Percentiles rank a stretch among this genome's conserved stretches.
phyloP scores from a whole-genome alignment of 768 basidiomycete species.

The Sporobolomyces pararoseus region DNA sequence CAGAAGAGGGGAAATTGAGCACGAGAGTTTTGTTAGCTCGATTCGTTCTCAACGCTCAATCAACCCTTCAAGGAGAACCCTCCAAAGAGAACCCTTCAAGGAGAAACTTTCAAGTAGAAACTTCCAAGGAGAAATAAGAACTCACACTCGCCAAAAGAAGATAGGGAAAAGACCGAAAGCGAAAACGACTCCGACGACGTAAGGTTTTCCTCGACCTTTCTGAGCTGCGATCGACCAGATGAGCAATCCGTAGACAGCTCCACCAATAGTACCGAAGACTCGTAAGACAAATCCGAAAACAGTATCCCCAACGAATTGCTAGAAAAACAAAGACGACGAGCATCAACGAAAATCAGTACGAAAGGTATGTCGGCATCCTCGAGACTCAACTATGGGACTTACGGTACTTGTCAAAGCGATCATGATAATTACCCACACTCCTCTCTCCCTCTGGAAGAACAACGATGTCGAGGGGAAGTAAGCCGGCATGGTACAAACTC shows the following conservation, averaged over 20 bases:
- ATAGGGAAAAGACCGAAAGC: conserved; percentile 56
- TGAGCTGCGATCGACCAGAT: conserved; percentile 55
- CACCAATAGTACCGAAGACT: conserved; percentile 53
- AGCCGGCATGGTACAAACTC: conserved; percentile 23
- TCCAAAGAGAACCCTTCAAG: too few species aligned
- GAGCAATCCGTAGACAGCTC: conserved; percentile 54
- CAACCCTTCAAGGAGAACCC: too few species aligned
- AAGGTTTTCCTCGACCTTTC: conserved; percentile 56
- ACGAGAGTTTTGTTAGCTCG: too few species aligned
- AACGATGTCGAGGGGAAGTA: conserved; percentile 14
- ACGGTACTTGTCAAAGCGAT: conserved; percentile 3
- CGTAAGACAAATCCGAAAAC: conserved; percentile 52
- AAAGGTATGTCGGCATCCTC: too few species aligned
- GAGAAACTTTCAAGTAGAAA: too few species aligned
- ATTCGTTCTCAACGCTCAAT: too few species aligned
- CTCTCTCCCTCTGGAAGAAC: conserved; percentile 36
- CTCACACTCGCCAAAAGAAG: conserved; percentile 54
- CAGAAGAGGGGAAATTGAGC: too few species aligned
- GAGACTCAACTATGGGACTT: too few species aligned
- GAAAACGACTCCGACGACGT: conserved; percentile 56
- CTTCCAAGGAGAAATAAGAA: conserved; percentile 48
- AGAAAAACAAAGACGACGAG: too few species aligned
- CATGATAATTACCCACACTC: conserved; percentile 39
- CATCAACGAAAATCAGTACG: too few species aligned
- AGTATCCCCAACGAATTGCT: conserved; percentile 24